Evolutionary conservation across 805 yeast species (phyloP).

Genomic region (Suhomyces faveliae): DNA sequence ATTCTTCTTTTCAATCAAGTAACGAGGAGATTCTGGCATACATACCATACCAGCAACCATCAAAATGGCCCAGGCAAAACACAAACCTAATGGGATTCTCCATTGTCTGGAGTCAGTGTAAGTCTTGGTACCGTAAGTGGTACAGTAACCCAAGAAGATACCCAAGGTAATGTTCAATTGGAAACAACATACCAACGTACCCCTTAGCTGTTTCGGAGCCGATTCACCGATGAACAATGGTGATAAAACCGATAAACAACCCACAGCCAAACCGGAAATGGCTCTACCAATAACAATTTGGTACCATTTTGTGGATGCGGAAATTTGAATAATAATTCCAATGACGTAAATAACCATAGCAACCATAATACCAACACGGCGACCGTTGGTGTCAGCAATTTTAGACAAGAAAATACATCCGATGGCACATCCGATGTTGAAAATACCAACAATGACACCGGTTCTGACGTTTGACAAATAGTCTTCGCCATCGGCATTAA

Average conservation of each 20-base stretch:
- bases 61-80: constrained; percentile 46
- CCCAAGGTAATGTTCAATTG: constrained; percentile 71
- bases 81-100: constrained; percentile 63
- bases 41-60: constrained; percentile 51
- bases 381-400: constrained; percentile 58
- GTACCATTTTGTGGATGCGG: constrained; percentile 55
- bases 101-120: constrained; percentile 55
- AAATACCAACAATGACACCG: constrained; percentile 54
- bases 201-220: constrained; percentile 69
- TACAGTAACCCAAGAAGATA: constrained; percentile 68
- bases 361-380: constrained; percentile 54
- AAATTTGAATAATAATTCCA: constrained; percentile 61
- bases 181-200: constrained; percentile 66
- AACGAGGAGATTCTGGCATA: constrained; percentile 74
- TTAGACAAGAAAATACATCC: constrained; percentile 64
- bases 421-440: constrained; percentile 70
- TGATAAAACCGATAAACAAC: constrained; percentile 65
- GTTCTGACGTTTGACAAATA: constrained; percentile 46
- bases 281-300: constrained; percentile 65
- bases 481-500: constrained; percentile 37
- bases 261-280: constrained; percentile 70
- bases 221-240: constrained; percentile 69
- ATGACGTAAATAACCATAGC: constrained; percentile 57
- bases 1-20: constrained; percentile 49
- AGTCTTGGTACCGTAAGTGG: constrained; percentile 60